Evolutionary conservation across 768 basidiomycete species (phyloP).

Genomic region (Leucocoprinus birnbaumii): DNA sequence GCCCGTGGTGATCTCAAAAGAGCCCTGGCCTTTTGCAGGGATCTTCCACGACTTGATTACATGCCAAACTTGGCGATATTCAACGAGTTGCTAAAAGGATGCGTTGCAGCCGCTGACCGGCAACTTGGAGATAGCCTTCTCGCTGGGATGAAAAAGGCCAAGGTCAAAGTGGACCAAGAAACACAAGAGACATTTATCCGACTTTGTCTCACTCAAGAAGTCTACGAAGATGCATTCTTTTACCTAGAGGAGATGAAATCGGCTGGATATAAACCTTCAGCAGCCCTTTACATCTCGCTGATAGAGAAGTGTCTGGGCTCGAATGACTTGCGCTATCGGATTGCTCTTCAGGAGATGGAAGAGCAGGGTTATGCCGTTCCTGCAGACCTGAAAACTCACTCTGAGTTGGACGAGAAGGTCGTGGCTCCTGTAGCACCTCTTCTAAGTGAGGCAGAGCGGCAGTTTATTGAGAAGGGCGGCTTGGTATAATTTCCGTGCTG

Average conservation of each 20-base stretch:
- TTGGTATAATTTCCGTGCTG: not conserved
- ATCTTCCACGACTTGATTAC: conserved; percentile 50
- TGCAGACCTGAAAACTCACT: not conserved
- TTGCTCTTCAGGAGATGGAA: conserved; percentile 72
- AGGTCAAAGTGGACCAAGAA: conserved; percentile 49
- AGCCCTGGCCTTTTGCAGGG: conserved; percentile 74
- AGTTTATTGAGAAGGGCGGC: conserved; percentile 9
- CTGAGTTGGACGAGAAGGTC: not conserved
- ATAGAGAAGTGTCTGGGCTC: conserved; percentile 51
- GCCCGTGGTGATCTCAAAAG: conserved; percentile 66
- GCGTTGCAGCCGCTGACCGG: conserved; percentile 54
- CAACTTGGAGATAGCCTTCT: conserved; percentile 68
- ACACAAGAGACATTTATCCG: conserved; percentile 69
- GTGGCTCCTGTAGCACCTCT: not conserved
- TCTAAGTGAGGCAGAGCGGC: conserved; percentile 1
- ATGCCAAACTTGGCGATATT: conserved; percentile 62
- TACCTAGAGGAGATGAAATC: conserved; percentile 89
- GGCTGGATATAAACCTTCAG: conserved; percentile 50
- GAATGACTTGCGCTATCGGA: conserved; percentile 58
- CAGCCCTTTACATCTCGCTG: conserved; percentile 55
- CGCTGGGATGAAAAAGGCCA: conserved; percentile 58
- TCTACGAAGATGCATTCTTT: conserved; percentile 85
- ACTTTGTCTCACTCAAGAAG: conserved; percentile 66
- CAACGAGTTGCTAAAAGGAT: conserved; percentile 67
- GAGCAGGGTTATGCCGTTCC: conserved; percentile 49